A percentile compares a stretch with the other conserved stretches of the same genome.
Conservation (phyloP, 148 eudicot genomes). For the Salicornia ramosissima region DNA sequence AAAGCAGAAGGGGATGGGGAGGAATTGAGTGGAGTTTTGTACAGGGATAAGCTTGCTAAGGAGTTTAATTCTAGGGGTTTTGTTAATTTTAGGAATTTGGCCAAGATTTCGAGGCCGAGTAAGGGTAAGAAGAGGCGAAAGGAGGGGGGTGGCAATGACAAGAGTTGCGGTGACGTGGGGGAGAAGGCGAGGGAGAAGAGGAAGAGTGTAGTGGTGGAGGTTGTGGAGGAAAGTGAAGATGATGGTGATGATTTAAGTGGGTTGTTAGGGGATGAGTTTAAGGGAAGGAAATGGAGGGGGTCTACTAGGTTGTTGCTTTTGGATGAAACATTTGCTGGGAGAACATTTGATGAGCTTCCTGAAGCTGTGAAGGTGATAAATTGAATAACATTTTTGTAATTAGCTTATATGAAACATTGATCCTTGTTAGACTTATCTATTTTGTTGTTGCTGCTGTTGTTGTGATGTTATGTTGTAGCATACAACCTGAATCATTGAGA, state of each 20-base stretch:
- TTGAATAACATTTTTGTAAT: not conserved
- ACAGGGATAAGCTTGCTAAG: constrained; percentile 65
- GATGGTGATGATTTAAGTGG: constrained; percentile 54
- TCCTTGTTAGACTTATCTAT: too few relatives aligned
- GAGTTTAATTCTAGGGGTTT: constrained; percentile 67
- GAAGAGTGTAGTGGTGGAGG: constrained; percentile 52
- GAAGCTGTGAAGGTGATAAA: constrained; percentile 76
- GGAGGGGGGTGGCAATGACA: constrained; percentile 26
- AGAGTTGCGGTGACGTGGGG: constrained; percentile 25
- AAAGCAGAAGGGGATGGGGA: constrained; percentile 74
- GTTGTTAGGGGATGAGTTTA: constrained; percentile 67
- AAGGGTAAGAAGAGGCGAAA: constrained; percentile 36
- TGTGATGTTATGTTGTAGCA: too few relatives aligned
- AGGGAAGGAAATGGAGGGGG: constrained; percentile 63
- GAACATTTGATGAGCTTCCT: constrained; percentile 56
- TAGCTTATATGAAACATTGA: not conserved
- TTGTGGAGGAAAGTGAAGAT: constrained; percentile 36
- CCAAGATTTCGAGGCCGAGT: constrained; percentile 71
- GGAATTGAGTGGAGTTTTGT: constrained; percentile 56
- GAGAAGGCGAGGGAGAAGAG: constrained; percentile 32
- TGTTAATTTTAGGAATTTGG: constrained; percentile 74
- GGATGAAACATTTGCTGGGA: constrained; percentile 61
- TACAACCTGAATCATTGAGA: too few relatives aligned
- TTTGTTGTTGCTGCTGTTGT: too few relatives aligned
- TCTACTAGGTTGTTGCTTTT: constrained; percentile 85